Evolutionary conservation across 2,329 filamentous ascomycete genomes (phyloP), one percentile per base, ranked within the genome.

Genomic region (Fusarium sp.): DNA sequence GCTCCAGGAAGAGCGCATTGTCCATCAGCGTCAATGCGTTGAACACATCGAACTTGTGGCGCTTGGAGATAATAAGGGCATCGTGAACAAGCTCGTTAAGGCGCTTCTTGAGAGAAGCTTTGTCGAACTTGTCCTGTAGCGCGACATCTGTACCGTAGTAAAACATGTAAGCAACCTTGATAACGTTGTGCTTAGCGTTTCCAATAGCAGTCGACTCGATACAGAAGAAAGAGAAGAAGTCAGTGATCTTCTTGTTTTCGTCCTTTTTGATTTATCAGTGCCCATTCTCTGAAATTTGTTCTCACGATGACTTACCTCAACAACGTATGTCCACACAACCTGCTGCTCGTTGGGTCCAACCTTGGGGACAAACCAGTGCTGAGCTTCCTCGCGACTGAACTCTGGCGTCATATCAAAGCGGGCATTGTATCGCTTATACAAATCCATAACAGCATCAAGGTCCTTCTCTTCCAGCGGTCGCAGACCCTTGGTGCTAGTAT

Each of bases 181-280:
- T 91, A 64, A 91, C 90, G 67, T 90, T 88, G 84, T 97, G 92
- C 81, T 93, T 93, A 50, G 89, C 85, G 79, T 94, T 91, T 75
- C 92, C 91, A 78, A 99, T 97, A 66, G 98, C 93, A 3, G 94
- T 96, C 21, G 95, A 97, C 81, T 97, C 95, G 38, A 99, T 92
- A 80, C 91, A 92, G 87, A 98, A 99, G 85, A 98, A 99, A 42
- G 95, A 98, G 85, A 98, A 93, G 85, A 97, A 98, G 83, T 99
- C 96, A 42, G 94, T 98, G 79, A 99, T 94, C 77, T 94, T 94
- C 71, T 93, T 89, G 57, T 92, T 90, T 52, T 90, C 82, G 67
- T 88, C 84, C 86, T 88, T 33, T 33, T 12, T 18, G 16, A 33
- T 59, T 49, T 46, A 32, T 59, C 53, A 25, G 28, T 6, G 32